Percentiles rank a stretch among this genome's conserved stretches.
These are phyloP conservation scores for Fraxinus quadrangulata DNA, from an alignment of 257 asterid genomes.

Conservation along the genomic window DNA sequence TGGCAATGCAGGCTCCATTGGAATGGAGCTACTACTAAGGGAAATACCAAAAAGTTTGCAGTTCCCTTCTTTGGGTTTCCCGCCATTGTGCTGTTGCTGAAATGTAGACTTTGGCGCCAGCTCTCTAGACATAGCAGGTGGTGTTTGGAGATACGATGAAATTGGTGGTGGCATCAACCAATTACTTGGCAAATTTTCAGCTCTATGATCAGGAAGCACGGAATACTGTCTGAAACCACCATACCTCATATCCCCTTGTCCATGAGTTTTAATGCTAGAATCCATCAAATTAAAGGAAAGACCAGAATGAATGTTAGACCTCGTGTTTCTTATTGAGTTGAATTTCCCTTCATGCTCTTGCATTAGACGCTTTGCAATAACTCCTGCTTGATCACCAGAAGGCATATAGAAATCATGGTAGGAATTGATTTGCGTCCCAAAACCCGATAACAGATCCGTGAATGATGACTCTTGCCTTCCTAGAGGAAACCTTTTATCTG, in stretches of 20 bases:
- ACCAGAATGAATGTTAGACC: constrained; percentile 56
- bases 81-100: constrained; percentile 36
- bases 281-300: constrained; percentile 76
- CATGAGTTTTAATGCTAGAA: constrained; percentile 46
- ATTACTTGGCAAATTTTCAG: constrained; percentile 54
- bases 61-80: constrained; percentile 62
- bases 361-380: constrained; percentile 37
- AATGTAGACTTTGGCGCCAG: constrained; percentile 41
- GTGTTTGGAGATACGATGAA: constrained; percentile 59
- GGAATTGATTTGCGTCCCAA: constrained; percentile 57
- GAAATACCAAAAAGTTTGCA: constrained; percentile 87
- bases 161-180: constrained; percentile 82
- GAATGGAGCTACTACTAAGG: constrained; percentile 44
- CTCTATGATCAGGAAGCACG: constrained; percentile 45
- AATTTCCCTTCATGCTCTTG: constrained; percentile 63
- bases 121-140: constrained; percentile 57
- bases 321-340: constrained; percentile 49
- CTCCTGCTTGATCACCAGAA: constrained; percentile 44
- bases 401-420: constrained; percentile 49
- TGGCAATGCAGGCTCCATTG: constrained; percentile 46
- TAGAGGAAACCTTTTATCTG: constrained; percentile 61
- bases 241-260: constrained; percentile 50
- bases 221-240: constrained; percentile 55
- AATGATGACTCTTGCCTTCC: constrained; percentile 75
- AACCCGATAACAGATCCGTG: constrained; percentile 73